phyloP scores from a whole-genome alignment of 2,329 filamentous ascomycete genomes.

The Colletotrichum endophyticum region DNA sequence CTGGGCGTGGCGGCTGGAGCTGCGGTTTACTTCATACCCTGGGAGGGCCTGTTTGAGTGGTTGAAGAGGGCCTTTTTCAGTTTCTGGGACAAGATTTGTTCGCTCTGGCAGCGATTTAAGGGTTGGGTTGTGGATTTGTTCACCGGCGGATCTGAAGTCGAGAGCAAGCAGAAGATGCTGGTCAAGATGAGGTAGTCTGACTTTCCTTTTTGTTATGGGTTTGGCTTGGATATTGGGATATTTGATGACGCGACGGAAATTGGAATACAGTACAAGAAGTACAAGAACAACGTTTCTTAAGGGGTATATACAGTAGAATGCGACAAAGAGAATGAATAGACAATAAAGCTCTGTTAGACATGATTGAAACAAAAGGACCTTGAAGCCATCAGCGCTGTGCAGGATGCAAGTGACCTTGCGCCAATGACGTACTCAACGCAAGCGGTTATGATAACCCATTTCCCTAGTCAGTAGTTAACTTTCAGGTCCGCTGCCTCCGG shows the following conservation, averaged over 20 bases:
- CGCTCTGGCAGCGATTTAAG: neutral
- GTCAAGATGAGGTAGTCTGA: neutral
- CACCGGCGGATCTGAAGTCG: neutral
- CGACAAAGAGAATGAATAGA: neutral
- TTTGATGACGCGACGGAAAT: neutral
- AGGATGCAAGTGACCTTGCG: neutral
- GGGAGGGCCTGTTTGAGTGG: slow-evolving; percentile 2
- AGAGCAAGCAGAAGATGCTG: neutral
- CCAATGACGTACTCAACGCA: neutral
- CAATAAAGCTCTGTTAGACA: neutral
- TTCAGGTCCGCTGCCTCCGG: neutral
- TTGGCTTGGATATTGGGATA: neutral
- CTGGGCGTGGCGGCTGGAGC: neutral
- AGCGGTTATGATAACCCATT: neutral
- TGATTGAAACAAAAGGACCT: neutral
- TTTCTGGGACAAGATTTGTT: slow-evolving; percentile 1
- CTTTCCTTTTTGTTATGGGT: neutral
- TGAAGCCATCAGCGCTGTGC: neutral
- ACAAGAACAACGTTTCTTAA: neutral
- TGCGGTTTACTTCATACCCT: slow-evolving; percentile 6
- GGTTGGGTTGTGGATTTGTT: neutral
- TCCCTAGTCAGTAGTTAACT: neutral
- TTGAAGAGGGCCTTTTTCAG: neutral
- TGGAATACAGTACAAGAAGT: neutral
- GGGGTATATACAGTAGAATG: neutral